Conservation (phyloP, 2,329 filamentous ascomycete genomes). For the Pleomassaria siparia region DNA sequence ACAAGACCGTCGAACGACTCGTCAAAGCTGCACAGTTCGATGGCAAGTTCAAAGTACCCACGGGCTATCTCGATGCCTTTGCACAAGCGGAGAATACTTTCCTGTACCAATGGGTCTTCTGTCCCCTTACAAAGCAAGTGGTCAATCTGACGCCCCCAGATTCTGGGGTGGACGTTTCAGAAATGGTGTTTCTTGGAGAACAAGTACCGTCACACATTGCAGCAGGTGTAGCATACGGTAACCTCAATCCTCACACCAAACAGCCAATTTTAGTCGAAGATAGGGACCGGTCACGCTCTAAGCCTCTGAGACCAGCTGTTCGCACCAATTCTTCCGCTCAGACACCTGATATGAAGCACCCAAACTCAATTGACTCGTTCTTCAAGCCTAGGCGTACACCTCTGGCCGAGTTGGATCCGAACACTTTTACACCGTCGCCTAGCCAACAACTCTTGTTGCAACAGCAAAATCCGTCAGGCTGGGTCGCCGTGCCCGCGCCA, state of each 20-base stretch:
- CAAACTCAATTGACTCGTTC: slow-evolving; percentile 63
- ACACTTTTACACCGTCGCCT: slow-evolving; percentile 66
- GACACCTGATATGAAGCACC: slow-evolving; percentile 59
- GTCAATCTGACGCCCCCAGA: slow-evolving; percentile 74
- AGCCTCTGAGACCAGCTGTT: slow-evolving; percentile 43
- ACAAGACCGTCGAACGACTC: slow-evolving; percentile 82
- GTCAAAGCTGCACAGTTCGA: slow-evolving; percentile 85
- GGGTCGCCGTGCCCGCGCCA: slow-evolving; percentile 56
- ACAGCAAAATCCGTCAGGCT: slow-evolving; percentile 50
- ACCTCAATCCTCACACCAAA: slow-evolving; percentile 90
- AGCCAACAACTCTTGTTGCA: slow-evolving; percentile 63
- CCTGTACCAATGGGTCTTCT: slow-evolving; percentile 91
- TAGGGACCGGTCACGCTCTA: slow-evolving; percentile 36
- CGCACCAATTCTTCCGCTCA: slow-evolving; percentile 18
- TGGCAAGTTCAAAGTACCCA: slow-evolving; percentile 77
- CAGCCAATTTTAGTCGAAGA: slow-evolving; percentile 51
- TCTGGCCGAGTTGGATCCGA: slow-evolving; percentile 67
- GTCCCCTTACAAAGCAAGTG: slow-evolving; percentile 68
- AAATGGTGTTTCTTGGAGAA: slow-evolving; percentile 80
- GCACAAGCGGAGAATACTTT: slow-evolving; percentile 89
- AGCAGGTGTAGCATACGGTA: slow-evolving; percentile 72
- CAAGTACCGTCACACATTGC: slow-evolving; percentile 71
- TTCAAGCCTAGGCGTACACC: slow-evolving; percentile 66
- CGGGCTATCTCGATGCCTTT: slow-evolving; percentile 79
- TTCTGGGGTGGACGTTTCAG: slow-evolving; percentile 62